These are phyloP conservation scores for Arthrobotrys pseudoclavata DNA, from an alignment of 2,329 filamentous ascomycete genomes.

Conservation along the genomic window DNA sequence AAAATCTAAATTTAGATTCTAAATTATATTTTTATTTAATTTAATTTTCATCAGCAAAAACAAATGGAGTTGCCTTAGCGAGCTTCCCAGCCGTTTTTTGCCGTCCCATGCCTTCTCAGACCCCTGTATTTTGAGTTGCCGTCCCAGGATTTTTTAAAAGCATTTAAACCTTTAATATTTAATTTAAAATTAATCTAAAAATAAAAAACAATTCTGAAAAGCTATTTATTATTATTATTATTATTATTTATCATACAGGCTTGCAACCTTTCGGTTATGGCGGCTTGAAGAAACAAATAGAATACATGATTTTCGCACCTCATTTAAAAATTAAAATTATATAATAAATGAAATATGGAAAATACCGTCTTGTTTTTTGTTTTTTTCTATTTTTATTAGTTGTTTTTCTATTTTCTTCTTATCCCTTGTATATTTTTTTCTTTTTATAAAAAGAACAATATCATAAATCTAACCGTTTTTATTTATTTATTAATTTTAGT, in stretches of 20 bases:
- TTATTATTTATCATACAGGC: slow-evolving; percentile 11
- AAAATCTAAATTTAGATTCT: too few species aligned
- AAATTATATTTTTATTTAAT: too few species aligned
- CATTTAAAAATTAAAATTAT: slow-evolving; percentile 2
- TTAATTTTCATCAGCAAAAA: too few species aligned
- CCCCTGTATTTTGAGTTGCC: too few species aligned
- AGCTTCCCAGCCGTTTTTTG: too few species aligned
- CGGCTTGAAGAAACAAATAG: background rate
- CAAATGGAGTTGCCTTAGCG: too few species aligned
- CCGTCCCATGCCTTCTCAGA: too few species aligned
- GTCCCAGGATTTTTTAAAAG: too few species aligned
- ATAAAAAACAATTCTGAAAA: too few species aligned
- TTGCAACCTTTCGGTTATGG: slow-evolving; percentile 8
- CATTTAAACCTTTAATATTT: too few species aligned
- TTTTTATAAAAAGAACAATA: background rate
- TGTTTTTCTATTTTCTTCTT: background rate
- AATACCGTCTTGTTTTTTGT: background rate
- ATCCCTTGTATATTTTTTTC: background rate
- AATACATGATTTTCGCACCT: slow-evolving; percentile 1
- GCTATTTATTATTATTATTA: background rate
- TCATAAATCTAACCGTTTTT: background rate
- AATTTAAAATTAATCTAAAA: background rate
- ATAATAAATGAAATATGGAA: too few species aligned
- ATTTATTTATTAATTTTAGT: too few species aligned
- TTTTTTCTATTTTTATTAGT: background rate